Conservation (phyloP, 75 land plant species). For the Adiantum capillusveneris region DNA sequence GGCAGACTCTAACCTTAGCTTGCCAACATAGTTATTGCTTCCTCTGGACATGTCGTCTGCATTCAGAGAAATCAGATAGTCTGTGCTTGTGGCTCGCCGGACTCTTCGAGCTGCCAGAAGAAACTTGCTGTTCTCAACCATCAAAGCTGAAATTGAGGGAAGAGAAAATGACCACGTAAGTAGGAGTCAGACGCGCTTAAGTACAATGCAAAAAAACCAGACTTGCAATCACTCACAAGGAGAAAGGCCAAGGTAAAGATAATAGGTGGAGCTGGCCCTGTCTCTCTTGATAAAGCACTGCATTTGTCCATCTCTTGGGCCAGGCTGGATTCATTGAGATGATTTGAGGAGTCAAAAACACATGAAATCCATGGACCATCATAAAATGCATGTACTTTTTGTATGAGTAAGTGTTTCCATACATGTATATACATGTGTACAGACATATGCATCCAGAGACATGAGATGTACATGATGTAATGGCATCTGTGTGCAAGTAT, state of each 20-base stretch:
- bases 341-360: background rate
- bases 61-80: conserved; percentile 54
- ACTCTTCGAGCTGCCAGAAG: conserved; percentile 54
- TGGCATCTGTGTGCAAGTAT: too few species aligned
- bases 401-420: too few species aligned
- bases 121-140: conserved; percentile 53
- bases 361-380: background rate
- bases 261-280: conserved; percentile 62
- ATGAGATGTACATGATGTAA: too few species aligned
- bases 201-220: background rate
- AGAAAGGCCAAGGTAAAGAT: conserved; percentile 52
- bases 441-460: too few species aligned
- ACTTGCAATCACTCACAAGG: conserved; percentile 77
- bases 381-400: background rate
- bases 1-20: conserved; percentile 28
- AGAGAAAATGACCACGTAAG: background rate
- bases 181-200: background rate
- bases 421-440: too few species aligned
- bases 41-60: conserved; percentile 50
- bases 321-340: conserved; percentile 46
- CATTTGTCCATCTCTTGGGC: conserved; percentile 51
- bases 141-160: conserved; percentile 29
- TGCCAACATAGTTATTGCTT: conserved; percentile 53
- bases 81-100: conserved; percentile 46
- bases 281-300: conserved; percentile 68